These are phyloP conservation scores for Populus hybrid DNA, from an alignment of 441 rosid species.

Conservation along the genomic window DNA sequence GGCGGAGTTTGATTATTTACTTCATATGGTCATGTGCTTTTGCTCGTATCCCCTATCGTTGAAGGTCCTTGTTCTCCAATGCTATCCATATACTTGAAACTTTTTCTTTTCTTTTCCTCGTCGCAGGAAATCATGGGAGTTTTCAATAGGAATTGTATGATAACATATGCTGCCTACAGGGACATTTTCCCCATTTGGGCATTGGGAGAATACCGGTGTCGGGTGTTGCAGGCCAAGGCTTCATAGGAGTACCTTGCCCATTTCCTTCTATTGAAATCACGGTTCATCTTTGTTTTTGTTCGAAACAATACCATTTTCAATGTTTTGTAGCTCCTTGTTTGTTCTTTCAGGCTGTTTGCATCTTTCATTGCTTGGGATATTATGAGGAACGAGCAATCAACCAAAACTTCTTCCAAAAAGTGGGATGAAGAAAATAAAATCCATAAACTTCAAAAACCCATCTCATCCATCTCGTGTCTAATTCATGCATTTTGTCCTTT, in stretches of 20 bases:
- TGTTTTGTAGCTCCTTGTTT: not conserved
- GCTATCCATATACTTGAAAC: not conserved
- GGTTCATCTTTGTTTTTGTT: too few relatives aligned
- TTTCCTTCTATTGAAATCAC: too few relatives aligned
- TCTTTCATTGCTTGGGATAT: not conserved
- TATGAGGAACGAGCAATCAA: not conserved
- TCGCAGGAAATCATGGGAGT: slow-evolving; percentile 54
- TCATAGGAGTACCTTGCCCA: not conserved
- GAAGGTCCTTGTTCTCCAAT: not conserved
- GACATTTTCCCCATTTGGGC: slow-evolving; percentile 49
- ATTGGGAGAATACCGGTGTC: slow-evolving; percentile 43
- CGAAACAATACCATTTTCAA: too few relatives aligned
- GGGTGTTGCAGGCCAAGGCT: slow-evolving; percentile 24
- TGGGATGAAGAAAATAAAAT: not conserved
- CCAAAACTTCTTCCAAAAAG: not conserved
- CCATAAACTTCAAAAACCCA: not conserved
- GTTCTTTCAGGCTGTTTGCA: too few relatives aligned
- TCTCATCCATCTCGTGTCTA: not conserved
- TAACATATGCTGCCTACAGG: slow-evolving; percentile 40
- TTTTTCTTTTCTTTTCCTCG: not conserved
- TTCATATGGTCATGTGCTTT: not conserved
- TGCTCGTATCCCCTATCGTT: not conserved
- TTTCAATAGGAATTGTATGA: slow-evolving; percentile 48
- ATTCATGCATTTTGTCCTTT: not conserved
- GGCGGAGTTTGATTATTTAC: not conserved